Evolutionary conservation across 805 yeast species (phyloP), one percentile per base, ranked within the genome.

Genomic region (Kluyveromyces wickerhamii): DNA sequence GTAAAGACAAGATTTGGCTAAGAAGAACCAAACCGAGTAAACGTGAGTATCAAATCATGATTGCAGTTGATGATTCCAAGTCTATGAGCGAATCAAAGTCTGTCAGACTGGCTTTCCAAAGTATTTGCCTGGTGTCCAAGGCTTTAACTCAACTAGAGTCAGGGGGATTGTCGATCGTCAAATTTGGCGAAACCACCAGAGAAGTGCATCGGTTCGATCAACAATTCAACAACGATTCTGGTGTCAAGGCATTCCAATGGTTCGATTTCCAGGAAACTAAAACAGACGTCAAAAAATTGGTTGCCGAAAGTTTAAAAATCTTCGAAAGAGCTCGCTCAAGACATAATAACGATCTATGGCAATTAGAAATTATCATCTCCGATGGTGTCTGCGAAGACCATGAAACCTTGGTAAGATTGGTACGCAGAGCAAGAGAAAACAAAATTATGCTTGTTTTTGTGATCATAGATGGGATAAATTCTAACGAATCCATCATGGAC

Each of bases 321-420:
- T 89, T 92, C 57, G 74, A 75, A 39, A 57, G 59, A 34, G 80
- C 83, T 5, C 62, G 59, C 38, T 75, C 81, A 4, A 52, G 69
- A 29, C 54, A 66, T 4, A 60, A 66, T n/a, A 56, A 65, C 20
- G 95, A 85, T 41, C 68, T 85, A 54, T 92, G 97, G 96, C 95
- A 86, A 60, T 67, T 92, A 44, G 86, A 94, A 57, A 86, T 92
- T 37, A 81, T 92, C 40, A 70, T 92, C 21, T 86, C 96, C 2
- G 99, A 92, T 63, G 99, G 99, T 61, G 85, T 92, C 31, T 87
- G 96, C 54, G 99, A 92, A 59, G 94, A 88, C 57, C 98, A 92
- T 57, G 87, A 71, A 20, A 75, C 81, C 0, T 67, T 92, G 32
- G 77, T 82, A 44, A 69, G 89, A 43, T 68, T 92, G 47, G 96